Evolutionary conservation across 139 green algal genomes (phyloP), one percentile per base, ranked within the genome.

Genomic region (Axilococcus clingmanii): DNA sequence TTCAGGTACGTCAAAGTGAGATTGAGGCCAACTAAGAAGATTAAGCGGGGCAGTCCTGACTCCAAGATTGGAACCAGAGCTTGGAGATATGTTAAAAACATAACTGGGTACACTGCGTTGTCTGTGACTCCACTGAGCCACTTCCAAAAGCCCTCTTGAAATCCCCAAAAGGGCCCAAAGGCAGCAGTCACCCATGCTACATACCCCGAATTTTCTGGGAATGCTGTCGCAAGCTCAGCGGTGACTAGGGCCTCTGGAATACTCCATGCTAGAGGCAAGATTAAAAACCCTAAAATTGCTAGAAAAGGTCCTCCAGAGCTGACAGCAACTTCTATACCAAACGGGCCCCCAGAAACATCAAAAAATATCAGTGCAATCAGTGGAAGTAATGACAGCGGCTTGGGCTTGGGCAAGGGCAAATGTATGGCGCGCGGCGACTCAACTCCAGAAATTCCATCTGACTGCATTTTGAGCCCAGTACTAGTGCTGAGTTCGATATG

Each of bases 131-230:
- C 87, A 23, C 68, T 86, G 4, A 97, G 46, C 89, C 89, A 97
- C 14, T 68, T 83, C 69, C 75, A 95, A 23, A 88, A 83, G 0
- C 90, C 89, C 70, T 97, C 86, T 70, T 91, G 85, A 66, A 96
- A 97, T 9, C 90, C 90, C 85, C 87, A 96, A 55, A 93, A 96
- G 15, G 86, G 84, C 0, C 90, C 90, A 69, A 98, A 97, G 0
- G 90, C 90, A 5, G 85, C 85, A 15, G 87, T 93, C 22, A 96
- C 84, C 91, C 91, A 98, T 0, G 90, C 90, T 12, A 96, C 89
- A 44, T 68, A 80, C 30, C 90, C 88, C 45, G 73, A 83, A 69
- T 97, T 92, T 68, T 97, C 90, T 3, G 90, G 90, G 53, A 97
- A 97, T 4, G 85, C 71, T 7, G 89, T 97, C 12, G 83, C 80